A percentile compares a stretch with the other conserved stretches of the same genome.
Conservation (phyloP, 1,284 basidiomycete species). For the Microbotryomycetes sp. region DNA sequence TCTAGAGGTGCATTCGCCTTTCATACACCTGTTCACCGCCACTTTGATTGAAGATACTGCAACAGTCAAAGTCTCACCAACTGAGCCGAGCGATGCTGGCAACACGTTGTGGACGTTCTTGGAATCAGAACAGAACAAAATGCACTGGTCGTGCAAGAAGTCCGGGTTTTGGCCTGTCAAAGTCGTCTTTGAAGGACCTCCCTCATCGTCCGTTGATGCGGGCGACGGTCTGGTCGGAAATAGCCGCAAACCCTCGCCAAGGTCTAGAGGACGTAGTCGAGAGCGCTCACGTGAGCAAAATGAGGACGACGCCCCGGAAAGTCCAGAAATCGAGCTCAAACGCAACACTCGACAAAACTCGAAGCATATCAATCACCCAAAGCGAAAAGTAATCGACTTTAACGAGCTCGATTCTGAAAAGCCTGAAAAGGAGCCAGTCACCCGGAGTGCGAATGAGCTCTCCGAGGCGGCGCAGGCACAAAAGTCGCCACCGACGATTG, state of each 20-base stretch:
- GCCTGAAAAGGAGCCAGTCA: background rate
- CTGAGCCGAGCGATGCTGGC: background rate
- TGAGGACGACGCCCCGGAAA: background rate
- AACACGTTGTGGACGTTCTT: slow-evolving; percentile 8
- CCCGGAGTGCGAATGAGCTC: background rate
- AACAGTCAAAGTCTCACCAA: background rate
- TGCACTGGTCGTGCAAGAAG: slow-evolving; percentile 18
- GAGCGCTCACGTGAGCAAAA: too few relatives aligned
- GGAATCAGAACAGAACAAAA: background rate
- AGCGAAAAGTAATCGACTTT: background rate
- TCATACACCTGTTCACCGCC: slow-evolving; percentile 10
- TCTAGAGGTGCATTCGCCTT: slow-evolving; percentile 19
- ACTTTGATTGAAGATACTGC: background rate
- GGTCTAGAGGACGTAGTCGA: too few relatives aligned
- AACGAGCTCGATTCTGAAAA: background rate
- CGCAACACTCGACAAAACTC: background rate
- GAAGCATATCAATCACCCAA: slow-evolving; percentile 3
- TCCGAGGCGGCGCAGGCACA: background rate
- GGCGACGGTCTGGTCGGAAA: too few relatives aligned
- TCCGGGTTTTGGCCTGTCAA: slow-evolving; percentile 22
- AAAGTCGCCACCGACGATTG: slow-evolving; percentile 7
- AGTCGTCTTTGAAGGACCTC: slow-evolving; percentile 13
- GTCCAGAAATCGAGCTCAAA: background rate
- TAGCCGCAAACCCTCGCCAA: too few relatives aligned
- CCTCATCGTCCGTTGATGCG: background rate